Conservation (phyloP, 352 stramenopile species). For the Globisporangium cystogenes region DNA sequence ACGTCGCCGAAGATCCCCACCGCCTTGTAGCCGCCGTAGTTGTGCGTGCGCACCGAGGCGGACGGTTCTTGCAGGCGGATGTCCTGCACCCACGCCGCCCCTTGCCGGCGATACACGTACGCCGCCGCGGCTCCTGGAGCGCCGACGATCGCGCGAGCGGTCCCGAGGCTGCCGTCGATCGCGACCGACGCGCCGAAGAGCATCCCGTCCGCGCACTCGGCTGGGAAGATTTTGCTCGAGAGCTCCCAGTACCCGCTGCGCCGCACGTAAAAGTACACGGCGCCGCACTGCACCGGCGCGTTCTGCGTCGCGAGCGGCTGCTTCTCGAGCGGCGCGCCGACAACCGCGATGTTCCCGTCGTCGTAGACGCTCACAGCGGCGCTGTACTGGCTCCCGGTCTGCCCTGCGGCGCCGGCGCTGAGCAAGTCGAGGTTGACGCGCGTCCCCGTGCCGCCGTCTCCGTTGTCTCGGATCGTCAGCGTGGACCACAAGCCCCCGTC, state of each 20-base stretch:
- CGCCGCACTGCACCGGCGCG: slow-evolving; percentile 35
- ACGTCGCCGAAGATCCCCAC: slow-evolving; percentile 85
- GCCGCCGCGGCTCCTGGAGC: slow-evolving; percentile 50
- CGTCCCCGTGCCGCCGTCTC: slow-evolving; percentile 82
- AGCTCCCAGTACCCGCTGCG: slow-evolving; percentile 65
- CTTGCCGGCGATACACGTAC: slow-evolving; percentile 38
- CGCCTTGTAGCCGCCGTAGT: slow-evolving; percentile 54
- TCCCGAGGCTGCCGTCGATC: slow-evolving; percentile 62
- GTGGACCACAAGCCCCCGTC: slow-evolving; percentile 82
- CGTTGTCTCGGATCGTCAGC: slow-evolving; percentile 90
- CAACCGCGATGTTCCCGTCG: slow-evolving; percentile 56
- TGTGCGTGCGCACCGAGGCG: slow-evolving; percentile 40
- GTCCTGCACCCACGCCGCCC: slow-evolving; percentile 42
- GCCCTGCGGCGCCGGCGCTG: slow-evolving; percentile 22
- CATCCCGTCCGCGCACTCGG: slow-evolving; percentile 38
- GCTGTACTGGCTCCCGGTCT: slow-evolving; percentile 42
- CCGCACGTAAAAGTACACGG: slow-evolving; percentile 63
- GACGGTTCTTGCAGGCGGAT: slow-evolving; percentile 30
- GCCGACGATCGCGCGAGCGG: slow-evolving; percentile 57
- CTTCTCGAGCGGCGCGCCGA: slow-evolving; percentile 53
- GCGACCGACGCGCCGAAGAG: slow-evolving; percentile 61
- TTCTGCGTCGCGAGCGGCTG: slow-evolving; percentile 10
- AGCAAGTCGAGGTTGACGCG: slow-evolving; percentile 61
- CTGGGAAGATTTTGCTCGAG: slow-evolving; percentile 41
- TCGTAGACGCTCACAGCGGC: slow-evolving; percentile 55